A percentile compares a stretch with the other conserved stretches of the same genome.
Evolutionary conservation across 1,284 basidiomycete genomes (phyloP).

Genomic region (Malassezia yamatoensis): DNA sequence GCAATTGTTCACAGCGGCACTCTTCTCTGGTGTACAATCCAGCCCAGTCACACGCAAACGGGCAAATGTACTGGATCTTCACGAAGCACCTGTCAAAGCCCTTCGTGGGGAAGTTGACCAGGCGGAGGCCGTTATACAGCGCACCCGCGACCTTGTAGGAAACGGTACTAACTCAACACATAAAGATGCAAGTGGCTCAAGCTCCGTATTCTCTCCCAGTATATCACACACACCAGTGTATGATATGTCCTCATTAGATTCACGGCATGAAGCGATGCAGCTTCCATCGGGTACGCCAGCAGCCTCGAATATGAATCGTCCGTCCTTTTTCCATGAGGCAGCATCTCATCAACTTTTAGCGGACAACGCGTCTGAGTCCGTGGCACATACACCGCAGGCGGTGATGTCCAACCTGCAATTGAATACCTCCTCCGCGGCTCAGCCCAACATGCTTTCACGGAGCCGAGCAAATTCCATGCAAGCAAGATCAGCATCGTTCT

Average conservation of each 20-base stretch:
- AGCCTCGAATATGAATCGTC: neutral
- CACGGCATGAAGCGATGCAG: neutral
- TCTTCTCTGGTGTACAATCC: neutral
- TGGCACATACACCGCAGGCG: neutral
- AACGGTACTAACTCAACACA: neutral
- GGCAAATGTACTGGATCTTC: neutral
- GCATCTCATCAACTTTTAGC: neutral
- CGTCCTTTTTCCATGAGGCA: neutral
- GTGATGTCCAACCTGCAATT: neutral
- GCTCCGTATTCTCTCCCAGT: neutral
- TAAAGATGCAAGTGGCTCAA: neutral
- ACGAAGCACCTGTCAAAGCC: neutral
- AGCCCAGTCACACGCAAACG: neutral
- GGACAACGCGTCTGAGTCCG: neutral
- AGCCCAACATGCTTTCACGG: neutral
- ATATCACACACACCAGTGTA: neutral
- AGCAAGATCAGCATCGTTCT: neutral
- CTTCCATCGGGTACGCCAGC: neutral
- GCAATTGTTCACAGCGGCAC: neutral
- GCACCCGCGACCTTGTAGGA: neutral
- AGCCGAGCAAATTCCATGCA: neutral
- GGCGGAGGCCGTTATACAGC: neutral
- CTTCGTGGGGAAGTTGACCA: neutral
- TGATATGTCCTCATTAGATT: neutral
- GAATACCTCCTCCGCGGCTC: neutral